Evolutionary conservation across 73 alveolate genomes (phyloP).

Genomic region (Paramecium biaurelia): DNA sequence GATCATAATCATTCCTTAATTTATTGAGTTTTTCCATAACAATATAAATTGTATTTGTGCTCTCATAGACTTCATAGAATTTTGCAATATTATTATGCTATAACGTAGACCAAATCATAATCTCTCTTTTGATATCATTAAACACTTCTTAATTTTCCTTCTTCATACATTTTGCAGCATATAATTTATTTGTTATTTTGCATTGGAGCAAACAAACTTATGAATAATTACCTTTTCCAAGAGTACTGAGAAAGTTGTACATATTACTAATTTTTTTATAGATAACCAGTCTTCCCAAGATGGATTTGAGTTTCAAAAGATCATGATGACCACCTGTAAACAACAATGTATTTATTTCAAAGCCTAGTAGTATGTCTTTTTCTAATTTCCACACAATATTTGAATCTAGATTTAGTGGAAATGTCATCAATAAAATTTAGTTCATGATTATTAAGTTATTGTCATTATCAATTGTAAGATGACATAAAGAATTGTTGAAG

Average conservation of each 20-base stretch:
- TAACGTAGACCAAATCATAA: background rate
- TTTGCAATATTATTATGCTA: background rate
- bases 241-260: background rate
- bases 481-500: background rate
- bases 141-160: background rate
- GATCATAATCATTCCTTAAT: constrained; percentile 9
- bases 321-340: background rate
- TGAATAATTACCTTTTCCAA: background rate
- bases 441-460: background rate
- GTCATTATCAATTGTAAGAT: background rate
- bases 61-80: background rate
- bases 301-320: background rate
- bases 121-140: background rate
- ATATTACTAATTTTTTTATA: background rate
- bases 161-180: background rate
- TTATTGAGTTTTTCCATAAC: background rate
- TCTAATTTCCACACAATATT: background rate
- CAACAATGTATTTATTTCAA: background rate
- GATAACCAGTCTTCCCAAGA: background rate
- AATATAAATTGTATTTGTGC: background rate
- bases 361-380: background rate
- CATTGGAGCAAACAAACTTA: background rate
- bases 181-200: background rate
- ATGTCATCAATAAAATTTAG: background rate
- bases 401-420: background rate